phyloP scores from a whole-genome alignment of 495 filamentous ascomycete genomes.

The Trichoderma asperelloides region DNA sequence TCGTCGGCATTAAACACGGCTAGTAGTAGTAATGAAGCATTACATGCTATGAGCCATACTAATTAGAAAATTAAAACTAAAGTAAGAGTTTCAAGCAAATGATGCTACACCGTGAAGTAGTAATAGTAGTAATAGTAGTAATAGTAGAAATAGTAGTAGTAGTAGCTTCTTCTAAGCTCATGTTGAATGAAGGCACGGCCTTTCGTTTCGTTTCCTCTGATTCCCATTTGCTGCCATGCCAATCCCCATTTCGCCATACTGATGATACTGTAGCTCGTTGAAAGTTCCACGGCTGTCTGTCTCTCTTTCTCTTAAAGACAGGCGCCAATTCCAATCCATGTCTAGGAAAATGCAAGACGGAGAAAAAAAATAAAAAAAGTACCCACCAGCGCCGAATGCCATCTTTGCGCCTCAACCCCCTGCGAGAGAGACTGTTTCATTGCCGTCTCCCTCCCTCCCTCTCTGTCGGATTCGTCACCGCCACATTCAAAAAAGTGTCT shows the following conservation, averaged over 20 bases:
- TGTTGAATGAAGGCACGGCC: not conserved
- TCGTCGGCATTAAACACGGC: not conserved
- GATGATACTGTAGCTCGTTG: not conserved
- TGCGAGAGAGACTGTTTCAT: not conserved
- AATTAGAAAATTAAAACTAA: not conserved
- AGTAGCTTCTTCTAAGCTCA: not conserved
- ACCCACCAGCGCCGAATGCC: not conserved
- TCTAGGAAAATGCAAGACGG: conserved; percentile 5
- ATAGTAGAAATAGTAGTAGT: too few relatives aligned
- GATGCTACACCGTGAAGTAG: not conserved
- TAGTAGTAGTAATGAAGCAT: not conserved
- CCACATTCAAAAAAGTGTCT: not conserved
- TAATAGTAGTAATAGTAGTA: too few relatives aligned
- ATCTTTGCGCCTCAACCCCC: not conserved
- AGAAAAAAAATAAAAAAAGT: not conserved
- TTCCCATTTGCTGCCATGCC: not conserved
- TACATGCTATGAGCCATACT: not conserved
- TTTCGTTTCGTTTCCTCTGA: not conserved
- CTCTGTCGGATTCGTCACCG: not conserved
- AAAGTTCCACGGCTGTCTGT: not conserved
- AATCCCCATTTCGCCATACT: not conserved
- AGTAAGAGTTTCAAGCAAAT: not conserved
- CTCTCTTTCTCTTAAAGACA: not conserved
- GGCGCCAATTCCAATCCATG: not conserved
- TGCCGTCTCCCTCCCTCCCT: not conserved